phyloP scores from a whole-genome alignment of 192 early-diverging fungal genomes.

The Backusella parvicylindrica region DNA sequence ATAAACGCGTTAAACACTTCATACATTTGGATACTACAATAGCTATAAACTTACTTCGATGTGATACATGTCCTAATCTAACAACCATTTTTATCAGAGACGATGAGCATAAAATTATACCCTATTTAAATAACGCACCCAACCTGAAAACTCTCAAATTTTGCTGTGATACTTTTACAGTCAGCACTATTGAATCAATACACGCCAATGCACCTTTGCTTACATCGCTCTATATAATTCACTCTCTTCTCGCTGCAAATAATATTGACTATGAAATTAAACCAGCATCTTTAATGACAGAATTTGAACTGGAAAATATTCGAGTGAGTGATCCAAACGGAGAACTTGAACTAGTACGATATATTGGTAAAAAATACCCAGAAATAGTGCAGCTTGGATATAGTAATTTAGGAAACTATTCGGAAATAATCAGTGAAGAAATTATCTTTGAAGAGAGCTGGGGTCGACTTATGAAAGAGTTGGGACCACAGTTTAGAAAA shows the following conservation, averaged over 20 bases:
- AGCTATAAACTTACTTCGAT: too few relatives aligned
- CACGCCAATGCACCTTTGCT: not conserved
- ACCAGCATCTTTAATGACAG: not conserved
- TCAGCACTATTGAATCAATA: not conserved
- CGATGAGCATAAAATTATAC: not conserved
- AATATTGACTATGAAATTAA: not conserved
- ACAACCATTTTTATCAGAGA: not conserved
- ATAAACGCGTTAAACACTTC: not conserved
- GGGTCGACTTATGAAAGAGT: too few relatives aligned
- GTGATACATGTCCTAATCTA: too few relatives aligned
- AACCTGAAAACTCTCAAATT: not conserved
- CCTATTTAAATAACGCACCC: not conserved
- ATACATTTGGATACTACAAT: too few relatives aligned
- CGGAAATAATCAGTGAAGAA: too few relatives aligned
- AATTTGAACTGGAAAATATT: not conserved
- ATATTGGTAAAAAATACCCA: not conserved
- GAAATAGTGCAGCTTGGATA: not conserved
- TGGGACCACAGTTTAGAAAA: too few relatives aligned
- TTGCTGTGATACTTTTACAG: not conserved
- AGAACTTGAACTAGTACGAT: not conserved
- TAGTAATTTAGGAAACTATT: too few relatives aligned
- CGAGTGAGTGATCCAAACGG: not conserved
- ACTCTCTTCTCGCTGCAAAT: not conserved
- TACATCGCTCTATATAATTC: not conserved
- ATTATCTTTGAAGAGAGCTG: too few relatives aligned